phyloP scores from a whole-genome alignment of 1,284 basidiomycete genomes.

The Trametes pubescens region DNA sequence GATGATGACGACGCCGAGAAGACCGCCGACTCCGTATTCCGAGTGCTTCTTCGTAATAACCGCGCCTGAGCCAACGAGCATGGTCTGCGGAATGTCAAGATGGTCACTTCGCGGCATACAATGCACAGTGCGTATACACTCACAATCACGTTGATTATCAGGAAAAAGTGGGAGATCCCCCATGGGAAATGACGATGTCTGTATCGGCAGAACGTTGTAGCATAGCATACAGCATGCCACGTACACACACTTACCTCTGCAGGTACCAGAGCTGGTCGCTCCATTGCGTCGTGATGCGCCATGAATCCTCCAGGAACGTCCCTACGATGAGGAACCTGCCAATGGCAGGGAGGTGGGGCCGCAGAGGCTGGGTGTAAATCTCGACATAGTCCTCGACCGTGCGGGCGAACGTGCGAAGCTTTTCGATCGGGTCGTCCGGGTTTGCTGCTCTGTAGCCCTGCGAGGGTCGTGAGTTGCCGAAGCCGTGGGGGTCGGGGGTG shows the following conservation, averaged over 20 bases:
- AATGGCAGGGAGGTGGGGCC: constrained; percentile 94
- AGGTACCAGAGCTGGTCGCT: constrained; percentile 97
- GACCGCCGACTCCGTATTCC: constrained; percentile 89
- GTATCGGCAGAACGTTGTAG: constrained; percentile 20
- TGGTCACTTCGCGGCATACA: background rate
- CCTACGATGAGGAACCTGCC: constrained; percentile 98
- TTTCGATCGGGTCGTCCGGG: constrained; percentile 86
- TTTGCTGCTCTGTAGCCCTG: constrained; percentile 79
- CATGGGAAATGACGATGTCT: constrained; percentile 95
- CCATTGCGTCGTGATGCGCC: constrained; percentile 96
- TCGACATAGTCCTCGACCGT: constrained; percentile 94
- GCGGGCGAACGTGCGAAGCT: constrained; percentile 79
- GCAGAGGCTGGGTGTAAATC: constrained; percentile 92
- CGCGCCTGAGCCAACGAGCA: constrained; percentile 88
- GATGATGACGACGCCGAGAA: constrained; percentile 91
- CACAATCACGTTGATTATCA: constrained; percentile 91
- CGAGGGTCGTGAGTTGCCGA: constrained; percentile 71
- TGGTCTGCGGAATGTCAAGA: constrained; percentile 64
- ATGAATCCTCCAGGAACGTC: constrained; percentile 97
- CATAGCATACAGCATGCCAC: constrained; percentile 18
- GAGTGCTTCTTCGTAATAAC: constrained; percentile 91
- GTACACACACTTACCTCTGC: constrained; percentile 73
- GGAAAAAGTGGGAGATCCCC: constrained; percentile 94
- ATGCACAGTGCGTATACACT: constrained; percentile 47
- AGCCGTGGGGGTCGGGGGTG: constrained; percentile 75